Evolutionary conservation across 2,329 filamentous ascomycete genomes (phyloP).

Genomic region (Aspergillus awamori): DNA sequence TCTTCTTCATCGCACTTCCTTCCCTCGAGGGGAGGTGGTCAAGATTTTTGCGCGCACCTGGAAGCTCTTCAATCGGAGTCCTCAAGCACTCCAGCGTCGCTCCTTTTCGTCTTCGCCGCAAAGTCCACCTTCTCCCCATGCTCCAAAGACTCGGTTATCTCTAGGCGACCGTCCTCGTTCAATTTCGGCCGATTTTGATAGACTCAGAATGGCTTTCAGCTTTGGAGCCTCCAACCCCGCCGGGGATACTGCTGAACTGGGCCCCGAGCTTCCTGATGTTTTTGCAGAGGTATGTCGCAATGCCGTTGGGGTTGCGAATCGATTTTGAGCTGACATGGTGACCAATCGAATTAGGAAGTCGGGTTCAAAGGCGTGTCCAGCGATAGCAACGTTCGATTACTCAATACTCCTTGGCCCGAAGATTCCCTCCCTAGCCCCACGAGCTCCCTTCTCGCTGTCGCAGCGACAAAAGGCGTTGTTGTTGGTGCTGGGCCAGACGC

Average conservation of each 20-base stretch:
- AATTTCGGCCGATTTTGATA: conserved; percentile 41
- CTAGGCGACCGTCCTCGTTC: conserved; percentile 42
- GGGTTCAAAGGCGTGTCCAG: conserved; percentile 80
- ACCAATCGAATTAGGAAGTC: conserved; percentile 58
- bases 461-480: conserved; percentile 76
- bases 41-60: conserved; percentile 51
- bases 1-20: conserved; percentile 19
- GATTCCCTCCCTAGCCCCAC: conserved; percentile 71
- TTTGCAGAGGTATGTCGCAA: conserved; percentile 69
- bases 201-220: conserved; percentile 64
- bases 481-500: conserved; percentile 84
- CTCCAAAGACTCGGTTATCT: conserved; percentile 34
- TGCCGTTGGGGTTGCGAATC: neutral
- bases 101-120: conserved; percentile 44
- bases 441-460: conserved; percentile 81
- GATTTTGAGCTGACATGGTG: conserved; percentile 9
- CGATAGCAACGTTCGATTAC: conserved; percentile 76
- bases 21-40: conserved; percentile 33
- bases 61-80: conserved; percentile 47
- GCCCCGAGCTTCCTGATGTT: conserved; percentile 73
- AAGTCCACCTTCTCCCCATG: conserved; percentile 43
- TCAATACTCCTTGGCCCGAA: conserved; percentile 75
- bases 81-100: conserved; percentile 46
- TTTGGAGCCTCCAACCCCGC: conserved; percentile 55
- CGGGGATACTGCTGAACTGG: conserved; percentile 51